Evolutionary conservation across 805 yeast species (phyloP).

Genomic region (Nakazawaea molendinolei): DNA sequence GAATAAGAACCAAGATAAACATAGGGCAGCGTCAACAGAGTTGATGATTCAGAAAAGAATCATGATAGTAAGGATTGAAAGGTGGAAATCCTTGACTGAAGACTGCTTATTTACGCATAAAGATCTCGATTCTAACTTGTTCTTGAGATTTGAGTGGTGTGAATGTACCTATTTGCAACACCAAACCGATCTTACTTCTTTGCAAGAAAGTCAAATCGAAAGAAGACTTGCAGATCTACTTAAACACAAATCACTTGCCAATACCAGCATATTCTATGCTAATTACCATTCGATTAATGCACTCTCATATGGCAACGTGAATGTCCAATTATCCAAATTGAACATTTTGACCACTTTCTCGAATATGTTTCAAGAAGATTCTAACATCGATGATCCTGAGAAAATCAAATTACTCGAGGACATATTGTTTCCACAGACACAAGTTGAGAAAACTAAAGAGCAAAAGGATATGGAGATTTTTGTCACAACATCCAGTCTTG

Average conservation of each 20-base stretch:
- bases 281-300: constrained; percentile 58
- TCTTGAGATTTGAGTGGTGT: constrained; percentile 29
- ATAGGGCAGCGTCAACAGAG: constrained; percentile 18
- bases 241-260: not conserved
- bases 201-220: constrained; percentile 10
- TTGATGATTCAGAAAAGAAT: constrained; percentile 31
- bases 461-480: constrained; percentile 53
- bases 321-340: constrained; percentile 61
- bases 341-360: constrained; percentile 65
- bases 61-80: constrained; percentile 34
- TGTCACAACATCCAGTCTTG: constrained; percentile 55
- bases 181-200: constrained; percentile 3
- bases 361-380: constrained; percentile 32
- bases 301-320: constrained; percentile 42
- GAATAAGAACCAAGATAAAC: constrained; percentile 15
- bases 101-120: constrained; percentile 17
- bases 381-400: constrained; percentile 21
- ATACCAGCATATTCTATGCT: constrained; percentile 35
- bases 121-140: not conserved
- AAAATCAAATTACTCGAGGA: constrained; percentile 35
- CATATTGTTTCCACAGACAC: constrained; percentile 30
- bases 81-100: constrained; percentile 41
- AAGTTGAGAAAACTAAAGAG: constrained; percentile 20
- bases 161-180: constrained; percentile 19
- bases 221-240: constrained; percentile 8